A percentile compares a stretch with the other conserved stretches of the same genome.
These are phyloP conservation scores for Reticulascus tulasneorum DNA, from an alignment of 2,329 filamentous ascomycete genomes.

Conservation along the genomic window DNA sequence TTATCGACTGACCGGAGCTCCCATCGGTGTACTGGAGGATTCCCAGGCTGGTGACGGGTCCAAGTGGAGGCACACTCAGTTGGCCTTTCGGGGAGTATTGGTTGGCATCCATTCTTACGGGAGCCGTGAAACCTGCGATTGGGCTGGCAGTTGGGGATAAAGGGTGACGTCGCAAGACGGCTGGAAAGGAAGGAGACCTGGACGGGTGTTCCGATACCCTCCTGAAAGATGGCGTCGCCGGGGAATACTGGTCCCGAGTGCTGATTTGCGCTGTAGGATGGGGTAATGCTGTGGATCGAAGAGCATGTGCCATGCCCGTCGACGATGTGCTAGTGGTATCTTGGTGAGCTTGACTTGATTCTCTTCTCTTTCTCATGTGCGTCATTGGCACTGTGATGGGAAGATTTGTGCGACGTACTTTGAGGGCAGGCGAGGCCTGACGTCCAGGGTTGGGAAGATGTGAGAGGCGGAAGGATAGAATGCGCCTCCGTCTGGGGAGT, in stretches of 20 bases:
- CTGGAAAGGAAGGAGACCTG: constrained; percentile 49
- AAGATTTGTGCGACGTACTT: constrained; percentile 44
- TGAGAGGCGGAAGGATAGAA: constrained; percentile 45
- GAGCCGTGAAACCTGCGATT: constrained; percentile 15
- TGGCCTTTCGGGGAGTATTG: constrained; percentile 36
- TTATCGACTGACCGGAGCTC: constrained; percentile 44
- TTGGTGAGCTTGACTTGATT: constrained; percentile 25
- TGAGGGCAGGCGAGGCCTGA: constrained; percentile 50
- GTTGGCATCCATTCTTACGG: constrained; percentile 9
- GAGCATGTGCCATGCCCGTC: constrained; percentile 56
- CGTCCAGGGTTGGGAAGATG: constrained; percentile 46
- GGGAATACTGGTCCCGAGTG: constrained; percentile 50
- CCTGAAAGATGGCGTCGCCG: constrained; percentile 47
- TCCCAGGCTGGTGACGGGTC: constrained; percentile 47
- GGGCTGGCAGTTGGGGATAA: constrained; percentile 50
- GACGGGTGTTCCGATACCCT: constrained; percentile 44
- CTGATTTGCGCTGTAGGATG: constrained; percentile 45
- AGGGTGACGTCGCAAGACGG: constrained; percentile 45
- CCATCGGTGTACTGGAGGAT: constrained; percentile 58
- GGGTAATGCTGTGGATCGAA: constrained; percentile 48
- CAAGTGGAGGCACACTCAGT: constrained; percentile 50
- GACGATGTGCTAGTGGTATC: constrained; percentile 43
- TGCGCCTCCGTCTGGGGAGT: constrained; percentile 44
- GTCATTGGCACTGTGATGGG: neutral
- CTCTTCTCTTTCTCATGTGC: constrained; percentile 11